Conservation (phyloP, 805 yeast genomes). For the Metschnikowia corniflorae region DNA sequence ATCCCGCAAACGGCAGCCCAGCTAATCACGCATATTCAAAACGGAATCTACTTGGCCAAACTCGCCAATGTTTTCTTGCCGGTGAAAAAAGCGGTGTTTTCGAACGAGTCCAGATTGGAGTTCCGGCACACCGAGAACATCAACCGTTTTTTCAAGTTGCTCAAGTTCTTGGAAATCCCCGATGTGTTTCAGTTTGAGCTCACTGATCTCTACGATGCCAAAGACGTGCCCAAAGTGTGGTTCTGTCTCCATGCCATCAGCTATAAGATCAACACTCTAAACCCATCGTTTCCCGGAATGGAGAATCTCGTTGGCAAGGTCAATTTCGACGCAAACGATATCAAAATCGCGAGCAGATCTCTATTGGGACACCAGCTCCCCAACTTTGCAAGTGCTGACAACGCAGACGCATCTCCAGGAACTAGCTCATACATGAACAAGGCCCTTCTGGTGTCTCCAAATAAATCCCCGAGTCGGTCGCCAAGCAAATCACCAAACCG, state of each 20-base stretch:
- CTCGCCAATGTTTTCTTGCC: slow-evolving; percentile 73
- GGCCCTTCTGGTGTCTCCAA: slow-evolving; percentile 10
- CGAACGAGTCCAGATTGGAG: slow-evolving; percentile 56
- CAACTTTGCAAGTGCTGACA: slow-evolving; percentile 54
- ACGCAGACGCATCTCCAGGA: slow-evolving; percentile 19
- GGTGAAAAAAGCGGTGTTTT: slow-evolving; percentile 51
- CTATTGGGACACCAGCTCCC: slow-evolving; percentile 68
- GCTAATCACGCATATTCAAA: slow-evolving; percentile 63
- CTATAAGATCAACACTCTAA: slow-evolving; percentile 60
- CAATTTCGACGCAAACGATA: slow-evolving; percentile 64
- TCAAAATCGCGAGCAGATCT: slow-evolving; percentile 65
- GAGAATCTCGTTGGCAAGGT: slow-evolving; percentile 59
- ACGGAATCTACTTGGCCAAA: slow-evolving; percentile 84
- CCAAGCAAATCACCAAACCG: background rate
- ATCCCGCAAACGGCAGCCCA: slow-evolving; percentile 54
- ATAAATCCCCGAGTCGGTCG: slow-evolving; percentile 2
- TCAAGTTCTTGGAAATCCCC: slow-evolving; percentile 72
- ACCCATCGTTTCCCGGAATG: slow-evolving; percentile 54
- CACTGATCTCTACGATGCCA: slow-evolving; percentile 88
- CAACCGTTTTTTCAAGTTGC: slow-evolving; percentile 70
- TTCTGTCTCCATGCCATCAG: slow-evolving; percentile 89
- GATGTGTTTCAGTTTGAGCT: slow-evolving; percentile 86
- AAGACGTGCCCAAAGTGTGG: slow-evolving; percentile 89
- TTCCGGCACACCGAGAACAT: slow-evolving; percentile 93
- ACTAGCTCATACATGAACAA: slow-evolving; percentile 19